These are phyloP conservation scores for Parastagonospora avenae DNA, from an alignment of 2,329 filamentous ascomycete species.

Conservation along the genomic window DNA sequence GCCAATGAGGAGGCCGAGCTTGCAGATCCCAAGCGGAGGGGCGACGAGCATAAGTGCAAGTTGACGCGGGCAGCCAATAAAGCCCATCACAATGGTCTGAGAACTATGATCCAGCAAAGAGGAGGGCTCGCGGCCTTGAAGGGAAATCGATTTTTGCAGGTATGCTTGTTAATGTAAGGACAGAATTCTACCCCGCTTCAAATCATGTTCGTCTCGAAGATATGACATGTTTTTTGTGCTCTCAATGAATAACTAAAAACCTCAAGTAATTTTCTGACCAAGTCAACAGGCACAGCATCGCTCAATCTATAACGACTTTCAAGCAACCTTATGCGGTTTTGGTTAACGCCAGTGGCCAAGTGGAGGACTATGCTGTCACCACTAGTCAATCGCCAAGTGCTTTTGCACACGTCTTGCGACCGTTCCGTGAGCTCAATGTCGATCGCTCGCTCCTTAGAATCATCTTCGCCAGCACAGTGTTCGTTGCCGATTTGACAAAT, in stretches of 20 bases:
- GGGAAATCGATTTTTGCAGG: constrained; percentile 37
- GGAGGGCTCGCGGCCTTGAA: constrained; percentile 35
- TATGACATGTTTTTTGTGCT: no score
- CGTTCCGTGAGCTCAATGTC: constrained; percentile 25
- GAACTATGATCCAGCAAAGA: constrained; percentile 41
- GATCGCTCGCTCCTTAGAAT: constrained; percentile 23
- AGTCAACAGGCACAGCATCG: constrained; percentile 37
- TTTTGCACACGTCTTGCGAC: constrained; percentile 17
- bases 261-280: background rate
- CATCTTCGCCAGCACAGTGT: constrained; percentile 21
- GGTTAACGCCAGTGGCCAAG: constrained; percentile 17
- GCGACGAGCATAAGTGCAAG: constrained; percentile 24
- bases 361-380: constrained; percentile 28
- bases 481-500: constrained; percentile 23
- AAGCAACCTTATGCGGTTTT: constrained; percentile 35
- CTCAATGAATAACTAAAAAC: no score
- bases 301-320: constrained; percentile 38
- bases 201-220: no score
- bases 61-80: constrained; percentile 16
- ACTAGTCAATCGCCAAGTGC: constrained; percentile 17
- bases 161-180: constrained; percentile 40
- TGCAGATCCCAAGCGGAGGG: constrained; percentile 17
- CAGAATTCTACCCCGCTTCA: background rate
- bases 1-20: constrained; percentile 38
- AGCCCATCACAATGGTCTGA: constrained; percentile 37